phyloP scores from a whole-genome alignment of 495 filamentous ascomycete species.

The Penicillium manginii region DNA sequence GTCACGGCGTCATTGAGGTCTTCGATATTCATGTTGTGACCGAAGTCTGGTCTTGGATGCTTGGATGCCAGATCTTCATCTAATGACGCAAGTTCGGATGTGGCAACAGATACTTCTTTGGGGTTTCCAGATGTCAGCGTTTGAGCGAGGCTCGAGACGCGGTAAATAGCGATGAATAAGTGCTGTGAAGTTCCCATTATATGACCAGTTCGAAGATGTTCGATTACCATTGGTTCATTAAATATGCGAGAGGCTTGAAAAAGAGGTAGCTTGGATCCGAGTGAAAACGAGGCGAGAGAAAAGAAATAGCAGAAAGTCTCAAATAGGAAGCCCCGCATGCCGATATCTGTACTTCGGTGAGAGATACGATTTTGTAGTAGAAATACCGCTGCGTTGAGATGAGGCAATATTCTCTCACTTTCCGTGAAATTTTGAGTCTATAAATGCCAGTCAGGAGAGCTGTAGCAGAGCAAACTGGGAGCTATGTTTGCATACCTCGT shows the following conservation, averaged over 20 bases:
- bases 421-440: slow-evolving; percentile 26
- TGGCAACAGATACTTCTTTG: background rate
- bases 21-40: slow-evolving; percentile 3
- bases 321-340: slow-evolving; percentile 13
- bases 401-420: slow-evolving; percentile 19
- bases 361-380: slow-evolving; percentile 17
- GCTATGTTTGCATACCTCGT: slow-evolving; percentile 15
- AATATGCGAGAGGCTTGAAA: slow-evolving; percentile 10
- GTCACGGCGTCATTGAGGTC: slow-evolving; percentile 9
- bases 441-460: background rate
- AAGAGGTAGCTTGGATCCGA: slow-evolving; percentile 10
- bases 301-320: slow-evolving; percentile 30
- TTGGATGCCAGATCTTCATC: slow-evolving; percentile 3
- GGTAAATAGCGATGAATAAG: slow-evolving; percentile 18
- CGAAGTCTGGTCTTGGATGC: background rate
- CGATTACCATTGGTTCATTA: slow-evolving; percentile 8
- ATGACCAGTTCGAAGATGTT: slow-evolving; percentile 2
- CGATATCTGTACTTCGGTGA: background rate
- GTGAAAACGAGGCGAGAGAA: slow-evolving; percentile 19
- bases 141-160: slow-evolving; percentile 6
- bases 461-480: background rate
- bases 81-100: slow-evolving; percentile 7
- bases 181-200: slow-evolving; percentile 19
- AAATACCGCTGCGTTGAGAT: slow-evolving; percentile 27
- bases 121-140: background rate